Conservation (phyloP, 352 stramenopile species). For the Phytophthora tubulina region DNA sequence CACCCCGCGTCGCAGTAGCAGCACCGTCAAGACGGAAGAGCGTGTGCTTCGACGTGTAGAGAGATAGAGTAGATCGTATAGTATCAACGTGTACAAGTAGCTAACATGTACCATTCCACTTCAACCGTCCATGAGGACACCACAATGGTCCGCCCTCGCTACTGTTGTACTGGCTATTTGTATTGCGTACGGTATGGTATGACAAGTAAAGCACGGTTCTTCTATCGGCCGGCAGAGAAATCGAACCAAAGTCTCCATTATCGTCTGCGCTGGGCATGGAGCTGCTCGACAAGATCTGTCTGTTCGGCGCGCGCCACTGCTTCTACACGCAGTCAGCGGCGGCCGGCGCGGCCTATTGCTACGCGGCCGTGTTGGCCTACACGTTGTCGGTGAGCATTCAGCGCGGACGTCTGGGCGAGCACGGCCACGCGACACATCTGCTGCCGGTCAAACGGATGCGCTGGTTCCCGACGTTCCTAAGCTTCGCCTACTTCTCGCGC, state of each 20-base stretch:
- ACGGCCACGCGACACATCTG: slow-evolving; percentile 85
- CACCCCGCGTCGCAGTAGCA: slow-evolving; percentile 1
- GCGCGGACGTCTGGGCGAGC: slow-evolving; percentile 71
- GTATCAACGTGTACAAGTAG: slow-evolving; percentile 27
- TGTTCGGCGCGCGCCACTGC: slow-evolving; percentile 80
- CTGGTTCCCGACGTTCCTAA: slow-evolving; percentile 86
- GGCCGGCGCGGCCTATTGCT: slow-evolving; percentile 73
- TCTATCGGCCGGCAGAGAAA: slow-evolving; percentile 5
- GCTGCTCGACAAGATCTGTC: slow-evolving; percentile 74
- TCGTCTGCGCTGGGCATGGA: slow-evolving; percentile 19
- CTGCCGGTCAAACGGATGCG: slow-evolving; percentile 84
- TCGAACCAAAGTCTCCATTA: slow-evolving; percentile 2
- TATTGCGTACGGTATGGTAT: no score
- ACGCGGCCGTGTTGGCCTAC: slow-evolving; percentile 70
- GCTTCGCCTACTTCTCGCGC: slow-evolving; percentile 74
- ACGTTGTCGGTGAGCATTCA: slow-evolving; percentile 82
- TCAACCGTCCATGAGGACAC: no score
- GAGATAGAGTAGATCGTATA: slow-evolving; percentile 28
- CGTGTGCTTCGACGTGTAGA: slow-evolving; percentile 50
- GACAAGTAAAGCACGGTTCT: neutral
- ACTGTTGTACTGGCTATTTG: no score
- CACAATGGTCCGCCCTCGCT: no score
- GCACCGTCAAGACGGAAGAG: slow-evolving; percentile 38
- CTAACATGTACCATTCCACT: neutral
- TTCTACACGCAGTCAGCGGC: slow-evolving; percentile 80